phyloP scores from a whole-genome alignment of 345 rosid genomes.

The Cardamine occulta region DNA sequence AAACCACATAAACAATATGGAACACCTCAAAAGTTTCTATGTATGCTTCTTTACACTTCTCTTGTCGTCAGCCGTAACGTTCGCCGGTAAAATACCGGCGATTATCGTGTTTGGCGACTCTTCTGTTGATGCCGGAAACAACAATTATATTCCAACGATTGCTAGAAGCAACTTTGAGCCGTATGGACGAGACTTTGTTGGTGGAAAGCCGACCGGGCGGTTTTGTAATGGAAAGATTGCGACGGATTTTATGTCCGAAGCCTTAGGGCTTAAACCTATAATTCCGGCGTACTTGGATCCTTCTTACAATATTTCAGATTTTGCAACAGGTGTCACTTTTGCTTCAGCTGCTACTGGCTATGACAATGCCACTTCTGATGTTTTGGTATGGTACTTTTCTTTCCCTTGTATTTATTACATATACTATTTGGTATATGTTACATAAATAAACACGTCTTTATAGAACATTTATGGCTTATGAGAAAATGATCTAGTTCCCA shows the following conservation, averaged over 20 bases:
- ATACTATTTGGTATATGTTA: background rate
- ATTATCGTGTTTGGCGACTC: conserved; percentile 68
- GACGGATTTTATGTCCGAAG: conserved; percentile 56
- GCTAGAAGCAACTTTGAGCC: conserved; percentile 66
- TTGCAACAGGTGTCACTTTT: conserved; percentile 60
- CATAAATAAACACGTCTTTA: conserved; percentile 4
- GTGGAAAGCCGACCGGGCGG: conserved; percentile 58
- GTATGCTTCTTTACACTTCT: conserved; percentile 16
- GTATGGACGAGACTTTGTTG: conserved; percentile 60
- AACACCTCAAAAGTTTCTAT: conserved; percentile 30
- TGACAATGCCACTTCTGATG: conserved; percentile 62
- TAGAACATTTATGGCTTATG: conserved; percentile 10
- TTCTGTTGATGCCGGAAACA: conserved; percentile 63
- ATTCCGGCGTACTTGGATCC: conserved; percentile 69
- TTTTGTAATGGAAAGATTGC: conserved; percentile 63
- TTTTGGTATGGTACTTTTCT: conserved; percentile 46
- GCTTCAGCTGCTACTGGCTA: conserved; percentile 69
- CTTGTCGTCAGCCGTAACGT: background rate
- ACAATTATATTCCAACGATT: conserved; percentile 60
- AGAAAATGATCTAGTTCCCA: background rate
- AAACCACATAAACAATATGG: conserved; percentile 28
- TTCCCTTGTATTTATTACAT: conserved; percentile 8
- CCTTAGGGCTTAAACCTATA: conserved; percentile 50
- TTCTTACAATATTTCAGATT: conserved; percentile 53
- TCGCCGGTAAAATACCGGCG: conserved; percentile 52